A percentile compares a stretch with the other conserved stretches of the same genome.
These are phyloP conservation scores for Penicillium lividum DNA, from an alignment of 495 filamentous ascomycete genomes.

Conservation along the genomic window DNA sequence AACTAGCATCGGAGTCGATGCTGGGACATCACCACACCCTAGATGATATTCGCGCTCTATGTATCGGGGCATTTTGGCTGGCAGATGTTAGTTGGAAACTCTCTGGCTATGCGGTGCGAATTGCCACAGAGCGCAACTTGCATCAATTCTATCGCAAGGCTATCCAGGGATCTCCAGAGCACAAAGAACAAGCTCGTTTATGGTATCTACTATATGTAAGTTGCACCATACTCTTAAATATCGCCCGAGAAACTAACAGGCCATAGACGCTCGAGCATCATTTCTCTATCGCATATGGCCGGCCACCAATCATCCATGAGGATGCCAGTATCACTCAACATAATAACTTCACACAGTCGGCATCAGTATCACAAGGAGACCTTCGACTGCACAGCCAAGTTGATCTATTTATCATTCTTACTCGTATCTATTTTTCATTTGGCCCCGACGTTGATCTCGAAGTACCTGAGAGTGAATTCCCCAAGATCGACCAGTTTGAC, in stretches of 20 bases:
- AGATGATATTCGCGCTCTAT: slow-evolving; percentile 55
- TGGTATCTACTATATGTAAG: slow-evolving; percentile 58
- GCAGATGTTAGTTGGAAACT: slow-evolving; percentile 57
- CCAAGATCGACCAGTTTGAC: slow-evolving; percentile 46
- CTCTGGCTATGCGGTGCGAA: slow-evolving; percentile 58
- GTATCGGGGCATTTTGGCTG: slow-evolving; percentile 58
- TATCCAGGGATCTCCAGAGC: slow-evolving; percentile 45
- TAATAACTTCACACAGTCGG: slow-evolving; percentile 48
- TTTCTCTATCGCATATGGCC: slow-evolving; percentile 56
- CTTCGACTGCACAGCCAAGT: slow-evolving; percentile 58
- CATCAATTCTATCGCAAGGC: slow-evolving; percentile 54
- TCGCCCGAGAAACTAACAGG: slow-evolving; percentile 16
- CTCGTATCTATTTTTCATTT: slow-evolving; percentile 56
- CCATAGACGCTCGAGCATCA: slow-evolving; percentile 54
- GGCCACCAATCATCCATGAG: slow-evolving; percentile 58
- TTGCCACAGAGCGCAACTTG: slow-evolving; percentile 53
- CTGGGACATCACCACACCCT: slow-evolving; percentile 50
- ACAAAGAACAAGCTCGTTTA: slow-evolving; percentile 47
- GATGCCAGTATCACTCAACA: slow-evolving; percentile 53
- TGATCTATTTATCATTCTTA: slow-evolving; percentile 59
- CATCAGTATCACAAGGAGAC: slow-evolving; percentile 50
- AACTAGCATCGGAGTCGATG: slow-evolving; percentile 53
- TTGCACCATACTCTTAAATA: neutral
- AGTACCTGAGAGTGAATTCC: slow-evolving; percentile 48
- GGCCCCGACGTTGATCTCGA: slow-evolving; percentile 58